These are phyloP conservation scores for Cyberlindnera euphorbiiphila DNA, from an alignment of 805 yeast genomes.

Conservation along the genomic window DNA sequence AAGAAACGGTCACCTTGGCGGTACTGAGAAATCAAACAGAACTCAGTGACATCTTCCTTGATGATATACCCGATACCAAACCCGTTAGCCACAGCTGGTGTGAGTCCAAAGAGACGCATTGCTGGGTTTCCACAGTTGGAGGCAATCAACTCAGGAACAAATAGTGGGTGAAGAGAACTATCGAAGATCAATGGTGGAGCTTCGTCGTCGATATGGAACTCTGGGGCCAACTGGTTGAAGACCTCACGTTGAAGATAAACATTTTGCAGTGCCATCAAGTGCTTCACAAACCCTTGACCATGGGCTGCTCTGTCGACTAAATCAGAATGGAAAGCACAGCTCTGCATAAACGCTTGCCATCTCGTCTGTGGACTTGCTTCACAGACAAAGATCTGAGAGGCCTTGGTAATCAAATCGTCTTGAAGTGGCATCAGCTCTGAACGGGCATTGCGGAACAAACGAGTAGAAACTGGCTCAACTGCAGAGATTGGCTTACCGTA, in stretches of 20 bases:
- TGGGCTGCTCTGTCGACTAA: slow-evolving; percentile 48
- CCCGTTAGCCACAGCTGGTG: slow-evolving; percentile 86
- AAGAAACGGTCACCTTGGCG: slow-evolving; percentile 80
- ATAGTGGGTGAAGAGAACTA: slow-evolving; percentile 33
- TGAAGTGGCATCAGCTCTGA: slow-evolving; percentile 69
- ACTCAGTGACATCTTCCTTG: slow-evolving; percentile 71
- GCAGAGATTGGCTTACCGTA: slow-evolving; percentile 88
- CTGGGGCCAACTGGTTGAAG: slow-evolving; percentile 43
- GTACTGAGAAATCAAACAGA: slow-evolving; percentile 84
- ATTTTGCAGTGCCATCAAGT: slow-evolving; percentile 59
- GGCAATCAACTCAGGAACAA: slow-evolving; percentile 42
- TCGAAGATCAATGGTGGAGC: slow-evolving; percentile 46
- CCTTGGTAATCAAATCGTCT: slow-evolving; percentile 43
- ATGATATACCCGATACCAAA: slow-evolving; percentile 91
- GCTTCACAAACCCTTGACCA: slow-evolving; percentile 72
- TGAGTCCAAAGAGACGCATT: slow-evolving; percentile 78
- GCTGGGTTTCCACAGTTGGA: slow-evolving; percentile 93
- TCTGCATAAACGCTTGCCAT: slow-evolving; percentile 46
- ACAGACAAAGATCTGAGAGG: slow-evolving; percentile 64
- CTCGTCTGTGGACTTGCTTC: slow-evolving; percentile 42
- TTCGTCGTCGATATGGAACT: slow-evolving; percentile 31
- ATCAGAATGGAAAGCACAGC: slow-evolving; percentile 49
- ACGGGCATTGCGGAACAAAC: slow-evolving; percentile 63
- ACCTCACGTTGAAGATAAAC: slow-evolving; percentile 46
- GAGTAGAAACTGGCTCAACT: slow-evolving; percentile 83